phyloP scores from a whole-genome alignment of 2,329 filamentous ascomycete species.

The Microdochium nivale region DNA sequence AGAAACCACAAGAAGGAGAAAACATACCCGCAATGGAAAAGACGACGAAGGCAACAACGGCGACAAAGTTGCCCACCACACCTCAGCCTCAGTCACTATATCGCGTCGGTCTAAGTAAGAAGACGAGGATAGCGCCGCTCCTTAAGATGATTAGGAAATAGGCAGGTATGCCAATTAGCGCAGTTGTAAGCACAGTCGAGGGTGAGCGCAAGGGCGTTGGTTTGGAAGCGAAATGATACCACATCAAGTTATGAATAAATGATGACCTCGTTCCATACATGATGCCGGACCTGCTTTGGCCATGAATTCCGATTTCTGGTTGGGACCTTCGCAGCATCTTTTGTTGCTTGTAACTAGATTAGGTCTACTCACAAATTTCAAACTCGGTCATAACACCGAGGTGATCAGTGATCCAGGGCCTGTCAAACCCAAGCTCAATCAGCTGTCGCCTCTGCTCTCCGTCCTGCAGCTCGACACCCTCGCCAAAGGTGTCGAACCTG shows the following conservation, averaged over 20 bases:
- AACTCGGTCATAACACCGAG: constrained; percentile 29
- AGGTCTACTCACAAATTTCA: background rate
- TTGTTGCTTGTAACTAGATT: background rate
- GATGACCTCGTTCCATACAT: too few relatives aligned
- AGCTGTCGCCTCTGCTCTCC: constrained; percentile 15
- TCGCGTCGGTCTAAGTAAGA: constrained; percentile 38
- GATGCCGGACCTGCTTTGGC: too few relatives aligned
- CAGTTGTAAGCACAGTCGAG: background rate
- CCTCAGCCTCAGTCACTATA: constrained; percentile 29
- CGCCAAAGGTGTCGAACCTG: constrained; percentile 34
- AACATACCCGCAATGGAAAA: constrained; percentile 5
- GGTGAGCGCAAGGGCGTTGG: background rate
- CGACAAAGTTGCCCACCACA: background rate
- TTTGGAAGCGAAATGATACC: background rate
- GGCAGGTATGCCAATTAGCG: constrained; percentile 1
- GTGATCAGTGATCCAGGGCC: constrained; percentile 40
- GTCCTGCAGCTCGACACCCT: constrained; percentile 30
- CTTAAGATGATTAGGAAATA: constrained; percentile 36
- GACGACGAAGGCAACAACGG: constrained; percentile 4
- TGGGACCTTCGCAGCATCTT: too few relatives aligned
- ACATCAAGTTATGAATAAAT: background rate
- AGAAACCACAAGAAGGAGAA: background rate
- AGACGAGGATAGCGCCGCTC: constrained; percentile 35
- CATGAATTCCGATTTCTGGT: too few relatives aligned
- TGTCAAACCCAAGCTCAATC: constrained; percentile 19